phyloP scores from a whole-genome alignment of 805 yeast species.

The Schwanniomyces occidentalis region DNA sequence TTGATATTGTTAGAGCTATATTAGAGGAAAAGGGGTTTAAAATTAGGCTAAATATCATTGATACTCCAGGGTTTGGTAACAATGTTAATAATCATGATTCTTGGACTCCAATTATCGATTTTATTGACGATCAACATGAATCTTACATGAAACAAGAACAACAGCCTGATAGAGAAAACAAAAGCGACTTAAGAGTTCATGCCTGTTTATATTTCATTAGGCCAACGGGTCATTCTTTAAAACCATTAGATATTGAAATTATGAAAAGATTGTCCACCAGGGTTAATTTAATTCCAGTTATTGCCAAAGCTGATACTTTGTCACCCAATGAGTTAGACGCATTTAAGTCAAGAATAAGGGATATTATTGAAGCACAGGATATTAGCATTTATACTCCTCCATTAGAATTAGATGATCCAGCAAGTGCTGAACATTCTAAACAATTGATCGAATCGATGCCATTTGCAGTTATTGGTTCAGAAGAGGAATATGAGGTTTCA shows the following conservation, averaged over 20 bases:
- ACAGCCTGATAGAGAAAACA: constrained; percentile 71
- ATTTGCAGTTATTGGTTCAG: constrained; percentile 79
- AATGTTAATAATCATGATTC: constrained; percentile 81
- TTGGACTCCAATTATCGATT: constrained; percentile 86
- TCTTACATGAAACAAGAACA: constrained; percentile 89
- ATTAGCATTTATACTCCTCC: constrained; percentile 85
- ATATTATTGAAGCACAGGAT: constrained; percentile 79
- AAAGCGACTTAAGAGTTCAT: constrained; percentile 84
- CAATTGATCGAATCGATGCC: constrained; percentile 85
- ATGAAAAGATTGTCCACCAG: constrained; percentile 81
- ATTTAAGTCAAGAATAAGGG: constrained; percentile 76
- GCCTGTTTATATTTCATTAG: constrained; percentile 87
- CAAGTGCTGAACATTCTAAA: constrained; percentile 77
- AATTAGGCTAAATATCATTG: constrained; percentile 76
- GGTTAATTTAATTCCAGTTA: constrained; percentile 85
- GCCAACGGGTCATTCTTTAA: constrained; percentile 86
- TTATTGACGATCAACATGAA: constrained; percentile 89
- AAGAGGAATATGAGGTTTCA: constrained; percentile 62
- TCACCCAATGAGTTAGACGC: constrained; percentile 66
- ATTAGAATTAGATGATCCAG: constrained; percentile 70
- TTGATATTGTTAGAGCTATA: constrained; percentile 76
- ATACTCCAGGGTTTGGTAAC: constrained; percentile 94
- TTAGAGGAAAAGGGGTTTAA: constrained; percentile 82
- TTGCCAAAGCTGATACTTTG: constrained; percentile 86
- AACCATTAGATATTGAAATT: constrained; percentile 83